Base-by-base conservation (phyloP, 2,329 filamentous ascomycete species). In the Grosmannia huntii region DNA sequence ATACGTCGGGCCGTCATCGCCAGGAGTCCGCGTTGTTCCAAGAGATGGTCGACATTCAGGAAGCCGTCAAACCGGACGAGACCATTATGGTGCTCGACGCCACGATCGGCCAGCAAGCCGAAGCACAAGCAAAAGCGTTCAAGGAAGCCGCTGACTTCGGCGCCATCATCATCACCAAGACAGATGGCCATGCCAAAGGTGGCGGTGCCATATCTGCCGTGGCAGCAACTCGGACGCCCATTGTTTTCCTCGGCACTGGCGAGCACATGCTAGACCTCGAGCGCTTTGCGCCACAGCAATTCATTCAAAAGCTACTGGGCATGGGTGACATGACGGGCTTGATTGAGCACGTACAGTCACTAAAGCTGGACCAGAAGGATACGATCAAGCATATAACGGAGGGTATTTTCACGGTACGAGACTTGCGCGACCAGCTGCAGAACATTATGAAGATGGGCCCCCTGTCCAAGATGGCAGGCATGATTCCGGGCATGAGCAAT, bases 401-500 rank as follows among this genome's bases (percentile, higher is more conserved):
- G 68, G 94, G 94, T 58, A 91, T 96, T 62, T 99, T 97, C 72
- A 96, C 94, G 0, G 82, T 99, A 38, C 87, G 94, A 58, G 94
- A 99, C 70, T 80, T 99, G 64, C 84, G 94, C 23, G 94, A 99
- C 69, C 95, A 99, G 69, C 83, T 99, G 14, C 87, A 87, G 60
- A 97, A 97, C 67, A 96, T 99, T 68, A 96, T 97, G 90, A 99
- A 99, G 76, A 97, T 99, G 94, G 94, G 94, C 0, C 94, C 94
- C 0, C 75, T 99, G 1, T 95, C 89, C 21, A 97, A 99, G 71
- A 95, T 99, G 83, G 95, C 92, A 0, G 90, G 91, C 66, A 99
- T 99, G 94, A 97, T 99, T 63, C 94, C 94, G 0, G 94, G 94
- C 31, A 86, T 99, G 71, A 87, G 87, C 64, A 88, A 87, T 68